A percentile compares a stretch with the other conserved stretches of the same genome.
Evolutionary conservation across 305 asterid species (phyloP).

Genomic region (Fraxinus sp.): DNA sequence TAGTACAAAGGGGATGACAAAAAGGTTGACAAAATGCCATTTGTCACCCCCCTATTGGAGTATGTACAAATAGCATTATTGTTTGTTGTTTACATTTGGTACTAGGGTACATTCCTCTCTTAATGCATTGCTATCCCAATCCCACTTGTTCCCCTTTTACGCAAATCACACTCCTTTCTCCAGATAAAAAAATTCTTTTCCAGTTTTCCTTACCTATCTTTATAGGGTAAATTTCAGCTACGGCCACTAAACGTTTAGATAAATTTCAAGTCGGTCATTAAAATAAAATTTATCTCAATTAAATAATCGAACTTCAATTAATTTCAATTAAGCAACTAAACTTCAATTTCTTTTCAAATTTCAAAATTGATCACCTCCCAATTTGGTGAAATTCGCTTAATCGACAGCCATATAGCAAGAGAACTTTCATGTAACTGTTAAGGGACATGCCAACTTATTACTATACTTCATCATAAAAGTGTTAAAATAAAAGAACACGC

Average conservation of each 20-base stretch:
- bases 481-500: no score
- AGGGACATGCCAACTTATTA: no score
- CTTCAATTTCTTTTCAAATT: not conserved
- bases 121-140: not conserved
- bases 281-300: not conserved
- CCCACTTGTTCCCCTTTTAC: not conserved
- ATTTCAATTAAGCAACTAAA: no score
- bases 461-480: no score
- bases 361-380: not conserved
- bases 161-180: not conserved
- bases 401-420: no score
- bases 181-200: no score
- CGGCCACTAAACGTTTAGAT: not conserved
- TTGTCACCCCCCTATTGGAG: no score
- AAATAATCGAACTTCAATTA: no score
- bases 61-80: no score
- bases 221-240: not conserved
- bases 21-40: no score
- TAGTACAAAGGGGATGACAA: no score
- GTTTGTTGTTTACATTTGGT: not conserved
- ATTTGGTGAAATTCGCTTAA: not conserved
- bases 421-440: no score
- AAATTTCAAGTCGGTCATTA: not conserved
- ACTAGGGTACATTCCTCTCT: not conserved
- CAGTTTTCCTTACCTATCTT: not conserved